A percentile compares a stretch with the other conserved stretches of the same genome.
These are phyloP conservation scores for Thymus quinquecostatus DNA, from an alignment of 257 asterid genomes.

Conservation along the genomic window DNA sequence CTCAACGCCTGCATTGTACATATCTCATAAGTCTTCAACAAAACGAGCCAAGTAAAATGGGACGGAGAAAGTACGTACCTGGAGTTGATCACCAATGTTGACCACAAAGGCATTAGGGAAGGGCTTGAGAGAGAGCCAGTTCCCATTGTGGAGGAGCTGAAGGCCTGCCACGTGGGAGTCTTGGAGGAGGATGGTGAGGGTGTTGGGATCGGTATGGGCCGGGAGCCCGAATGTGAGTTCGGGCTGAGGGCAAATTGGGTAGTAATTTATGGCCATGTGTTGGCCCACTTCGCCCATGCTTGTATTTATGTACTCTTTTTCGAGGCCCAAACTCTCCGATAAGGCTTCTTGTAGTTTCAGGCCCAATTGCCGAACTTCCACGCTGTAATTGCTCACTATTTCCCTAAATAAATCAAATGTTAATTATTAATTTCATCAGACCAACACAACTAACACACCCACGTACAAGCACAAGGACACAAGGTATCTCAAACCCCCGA, in stretches of 20 bases:
- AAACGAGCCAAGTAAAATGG: too few species aligned
- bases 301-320: slow-evolving; percentile 51
- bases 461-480: too few species aligned
- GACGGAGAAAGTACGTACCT: slow-evolving; percentile 30
- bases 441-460: too few species aligned
- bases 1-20: slow-evolving; percentile 61
- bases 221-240: slow-evolving; percentile 66
- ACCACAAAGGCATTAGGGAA: slow-evolving; percentile 53
- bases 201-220: slow-evolving; percentile 60
- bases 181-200: slow-evolving; percentile 63
- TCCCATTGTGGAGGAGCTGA: slow-evolving; percentile 50
- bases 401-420: slow-evolving; percentile 41
- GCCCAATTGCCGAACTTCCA: slow-evolving; percentile 63
- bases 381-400: slow-evolving; percentile 60
- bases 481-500: too few species aligned
- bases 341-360: slow-evolving; percentile 64
- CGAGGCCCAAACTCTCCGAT: slow-evolving; percentile 80
- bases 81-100: slow-evolving; percentile 61
- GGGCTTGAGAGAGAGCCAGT: slow-evolving; percentile 58
- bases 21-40: too few species aligned
- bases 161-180: slow-evolving; percentile 53
- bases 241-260: slow-evolving; percentile 65
- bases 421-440: too few species aligned
- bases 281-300: slow-evolving; percentile 53
- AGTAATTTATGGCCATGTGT: slow-evolving; percentile 63